These are phyloP conservation scores for Cladosporium sphaerospermum DNA, from an alignment of 2,329 filamentous ascomycete genomes.

Conservation along the genomic window DNA sequence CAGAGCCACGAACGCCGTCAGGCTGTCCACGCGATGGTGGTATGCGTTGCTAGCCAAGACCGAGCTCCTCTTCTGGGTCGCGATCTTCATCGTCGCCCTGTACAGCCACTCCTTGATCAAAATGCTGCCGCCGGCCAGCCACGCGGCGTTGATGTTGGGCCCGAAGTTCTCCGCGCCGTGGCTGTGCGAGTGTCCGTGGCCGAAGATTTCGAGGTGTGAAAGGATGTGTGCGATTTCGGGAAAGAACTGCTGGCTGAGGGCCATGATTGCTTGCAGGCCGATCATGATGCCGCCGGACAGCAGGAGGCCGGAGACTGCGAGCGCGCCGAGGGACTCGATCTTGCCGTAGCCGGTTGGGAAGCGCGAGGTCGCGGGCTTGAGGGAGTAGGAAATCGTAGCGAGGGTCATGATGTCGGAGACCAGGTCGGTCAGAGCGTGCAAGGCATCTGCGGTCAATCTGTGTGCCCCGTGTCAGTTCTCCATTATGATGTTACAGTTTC, in stretches of 20 bases:
- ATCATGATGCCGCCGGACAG: slow-evolving; percentile 87
- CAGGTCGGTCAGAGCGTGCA: slow-evolving; percentile 91
- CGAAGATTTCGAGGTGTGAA: slow-evolving; percentile 38
- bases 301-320: slow-evolving; percentile 88
- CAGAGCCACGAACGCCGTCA: slow-evolving; percentile 90
- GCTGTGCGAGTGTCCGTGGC: slow-evolving; percentile 58
- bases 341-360: slow-evolving; percentile 95
- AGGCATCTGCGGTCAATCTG: slow-evolving; percentile 63
- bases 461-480: not conserved
- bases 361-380: slow-evolving; percentile 72
- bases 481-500: too few relatives aligned
- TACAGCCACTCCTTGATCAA: slow-evolving; percentile 96
- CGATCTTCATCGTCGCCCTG: slow-evolving; percentile 95
- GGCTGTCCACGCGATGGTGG: slow-evolving; percentile 91
- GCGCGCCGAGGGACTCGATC: slow-evolving; percentile 88
- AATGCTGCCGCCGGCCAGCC: slow-evolving; percentile 87
- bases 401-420: slow-evolving; percentile 92
- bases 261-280: slow-evolving; percentile 61
- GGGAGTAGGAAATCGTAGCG: slow-evolving; percentile 86
- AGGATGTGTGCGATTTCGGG: slow-evolving; percentile 40
- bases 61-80: slow-evolving; percentile 86
- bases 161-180: slow-evolving; percentile 48
- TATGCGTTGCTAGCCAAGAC: slow-evolving; percentile 93
- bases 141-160: slow-evolving; percentile 88
- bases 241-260: slow-evolving; percentile 47